These are phyloP conservation scores for Ceratocystiopsis brevicomis DNA, from an alignment of 2,329 filamentous ascomycete genomes.

Conservation along the genomic window DNA sequence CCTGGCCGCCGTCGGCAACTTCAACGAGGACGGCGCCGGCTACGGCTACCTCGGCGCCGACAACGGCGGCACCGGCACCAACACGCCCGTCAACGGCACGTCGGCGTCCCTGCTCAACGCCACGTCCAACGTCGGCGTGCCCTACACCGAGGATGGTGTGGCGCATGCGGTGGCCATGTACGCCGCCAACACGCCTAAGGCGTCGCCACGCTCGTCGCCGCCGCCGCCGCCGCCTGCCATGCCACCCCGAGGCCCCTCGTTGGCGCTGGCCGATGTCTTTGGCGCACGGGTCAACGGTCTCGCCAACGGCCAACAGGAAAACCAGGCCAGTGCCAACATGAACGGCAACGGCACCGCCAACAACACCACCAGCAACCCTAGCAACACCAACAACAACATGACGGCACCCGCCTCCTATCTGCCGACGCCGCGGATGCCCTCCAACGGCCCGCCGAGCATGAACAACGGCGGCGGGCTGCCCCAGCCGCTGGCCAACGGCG, in stretches of 20 bases:
- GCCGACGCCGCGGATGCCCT: too few relatives aligned
- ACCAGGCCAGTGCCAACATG: neutral
- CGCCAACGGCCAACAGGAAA: neutral
- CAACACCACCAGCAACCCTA: too few relatives aligned
- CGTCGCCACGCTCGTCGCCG: constrained; percentile 24
- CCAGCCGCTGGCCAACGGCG: constrained; percentile 16
- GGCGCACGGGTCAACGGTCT: constrained; percentile 5
- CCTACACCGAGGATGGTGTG: constrained; percentile 9
- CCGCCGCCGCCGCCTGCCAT: too few relatives aligned
- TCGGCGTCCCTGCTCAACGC: constrained; percentile 9
- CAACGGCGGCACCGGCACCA: constrained; percentile 4
- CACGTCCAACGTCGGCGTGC: constrained; percentile 9
- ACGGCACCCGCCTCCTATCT: neutral
- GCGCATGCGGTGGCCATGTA: constrained; percentile 8
- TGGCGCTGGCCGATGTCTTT: constrained; percentile 11
- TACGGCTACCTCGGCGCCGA: constrained; percentile 18
- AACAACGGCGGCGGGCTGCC: constrained; percentile 14
- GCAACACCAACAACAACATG: neutral
- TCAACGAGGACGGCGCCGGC: constrained; percentile 28
- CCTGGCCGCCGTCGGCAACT: constrained; percentile 24
- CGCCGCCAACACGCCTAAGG: constrained; percentile 8
- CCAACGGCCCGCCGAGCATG: neutral
- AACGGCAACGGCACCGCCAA: neutral
- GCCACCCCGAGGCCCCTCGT: constrained; percentile 20
- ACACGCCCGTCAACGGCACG: constrained; percentile 8